These are phyloP conservation scores for Dorcoceras hygrometricum DNA, from an alignment of 257 asterid species.

Conservation along the genomic window DNA sequence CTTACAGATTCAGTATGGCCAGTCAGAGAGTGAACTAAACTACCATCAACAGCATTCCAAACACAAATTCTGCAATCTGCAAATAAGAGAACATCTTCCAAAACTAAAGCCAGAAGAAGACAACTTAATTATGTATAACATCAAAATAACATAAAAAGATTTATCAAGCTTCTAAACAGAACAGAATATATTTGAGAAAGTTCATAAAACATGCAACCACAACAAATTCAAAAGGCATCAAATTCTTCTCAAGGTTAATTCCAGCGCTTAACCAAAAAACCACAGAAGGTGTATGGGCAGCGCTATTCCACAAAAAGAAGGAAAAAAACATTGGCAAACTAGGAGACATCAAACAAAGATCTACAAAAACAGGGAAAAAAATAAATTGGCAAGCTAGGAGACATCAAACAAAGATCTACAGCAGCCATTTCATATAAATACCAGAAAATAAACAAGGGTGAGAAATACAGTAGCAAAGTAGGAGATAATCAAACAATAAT, in stretches of 20 bases:
- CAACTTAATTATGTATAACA: constrained; percentile 10
- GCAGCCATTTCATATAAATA: constrained; percentile 9
- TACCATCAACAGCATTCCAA: constrained; percentile 99
- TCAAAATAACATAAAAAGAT: not conserved
- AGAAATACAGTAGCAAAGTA: not conserved
- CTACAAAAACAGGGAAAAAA: constrained; percentile 9
- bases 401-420: constrained; percentile 7
- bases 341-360: constrained; percentile 6
- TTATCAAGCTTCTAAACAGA: constrained; percentile 22
- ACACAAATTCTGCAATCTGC: constrained; percentile 99
- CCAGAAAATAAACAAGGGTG: constrained; percentile 10
- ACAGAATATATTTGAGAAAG: constrained; percentile 11
- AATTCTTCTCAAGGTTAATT: not conserved
- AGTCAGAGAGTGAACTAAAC: constrained; percentile 94
- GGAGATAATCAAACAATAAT: constrained; percentile 8
- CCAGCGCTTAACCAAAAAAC: constrained; percentile 4
- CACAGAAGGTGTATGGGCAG: constrained; percentile 12
- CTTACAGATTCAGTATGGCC: constrained; percentile 96
- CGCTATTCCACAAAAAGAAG: constrained; percentile 7
- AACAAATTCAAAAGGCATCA: constrained; percentile 1
- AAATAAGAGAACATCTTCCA: constrained; percentile 20
- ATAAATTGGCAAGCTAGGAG: not conserved
- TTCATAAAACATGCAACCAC: constrained; percentile 6
- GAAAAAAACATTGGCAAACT: not conserved
- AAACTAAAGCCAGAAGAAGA: not conserved